Percentiles rank a stretch among this genome's conserved stretches.
phyloP scores from a whole-genome alignment of 805 yeast species.

The Nadsonia fulvescens region DNA sequence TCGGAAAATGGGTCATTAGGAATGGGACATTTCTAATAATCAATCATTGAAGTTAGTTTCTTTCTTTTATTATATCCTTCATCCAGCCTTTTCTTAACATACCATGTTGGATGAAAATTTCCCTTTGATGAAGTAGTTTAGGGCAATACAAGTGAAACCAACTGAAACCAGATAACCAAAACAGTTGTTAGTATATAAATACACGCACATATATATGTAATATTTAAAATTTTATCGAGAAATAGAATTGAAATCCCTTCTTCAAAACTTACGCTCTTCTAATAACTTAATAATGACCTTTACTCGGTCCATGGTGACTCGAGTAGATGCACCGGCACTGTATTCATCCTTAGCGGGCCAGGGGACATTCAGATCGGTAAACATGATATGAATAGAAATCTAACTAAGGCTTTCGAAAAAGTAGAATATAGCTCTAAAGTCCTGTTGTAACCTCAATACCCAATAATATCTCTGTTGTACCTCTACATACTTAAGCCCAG shows the following conservation, averaged over 20 bases:
- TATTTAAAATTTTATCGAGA: background rate
- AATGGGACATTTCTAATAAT: slow-evolving; percentile 26
- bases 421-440: too few species aligned
- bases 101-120: slow-evolving; percentile 11
- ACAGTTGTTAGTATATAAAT: background rate
- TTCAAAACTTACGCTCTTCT: slow-evolving; percentile 1
- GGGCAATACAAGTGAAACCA: slow-evolving; percentile 63
- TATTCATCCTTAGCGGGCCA: slow-evolving; percentile 4
- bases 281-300: slow-evolving; percentile 3
- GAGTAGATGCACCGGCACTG: slow-evolving; percentile 2
- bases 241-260: background rate
- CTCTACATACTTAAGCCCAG: too few species aligned
- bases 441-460: too few species aligned
- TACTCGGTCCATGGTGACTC: slow-evolving; percentile 2
- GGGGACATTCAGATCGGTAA: slow-evolving; percentile 6
- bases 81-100: too few species aligned
- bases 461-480: too few species aligned
- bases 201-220: too few species aligned
- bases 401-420: too few species aligned
- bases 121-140: slow-evolving; percentile 31
- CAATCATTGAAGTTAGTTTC: too few species aligned
- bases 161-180: slow-evolving; percentile 4
- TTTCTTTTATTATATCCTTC: too few species aligned
- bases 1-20: slow-evolving; percentile 17
- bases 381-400: too few species aligned